These are phyloP conservation scores for Aspergillus pseudoglaucus DNA, from an alignment of 2,329 filamentous ascomycete genomes.

Conservation along the genomic window DNA sequence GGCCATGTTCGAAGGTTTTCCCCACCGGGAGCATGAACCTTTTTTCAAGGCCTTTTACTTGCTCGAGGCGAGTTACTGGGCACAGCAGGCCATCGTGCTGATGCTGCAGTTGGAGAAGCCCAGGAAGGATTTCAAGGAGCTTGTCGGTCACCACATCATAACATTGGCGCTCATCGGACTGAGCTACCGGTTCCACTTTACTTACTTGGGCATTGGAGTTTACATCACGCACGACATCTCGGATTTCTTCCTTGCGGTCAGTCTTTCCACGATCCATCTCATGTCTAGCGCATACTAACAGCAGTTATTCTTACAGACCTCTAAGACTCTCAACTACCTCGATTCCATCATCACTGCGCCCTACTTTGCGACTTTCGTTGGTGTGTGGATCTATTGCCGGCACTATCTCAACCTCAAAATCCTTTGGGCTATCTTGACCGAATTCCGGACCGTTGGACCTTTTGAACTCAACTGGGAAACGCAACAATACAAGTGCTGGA, in stretches of 20 bases:
- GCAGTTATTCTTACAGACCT: constrained; percentile 52
- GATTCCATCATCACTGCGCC: constrained; percentile 71
- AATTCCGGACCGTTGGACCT: constrained; percentile 43
- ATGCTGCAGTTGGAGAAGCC: constrained; percentile 85
- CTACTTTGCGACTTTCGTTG: constrained; percentile 78
- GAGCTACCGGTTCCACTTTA: constrained; percentile 95
- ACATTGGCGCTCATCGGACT: constrained; percentile 75
- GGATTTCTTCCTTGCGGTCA: constrained; percentile 88
- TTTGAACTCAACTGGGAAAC: constrained; percentile 45
- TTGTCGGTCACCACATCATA: constrained; percentile 86
- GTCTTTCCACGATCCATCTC: constrained; percentile 2
- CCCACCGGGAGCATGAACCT: constrained; percentile 72
- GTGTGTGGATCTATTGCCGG: constrained; percentile 80
- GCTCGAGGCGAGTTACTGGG: constrained; percentile 91
- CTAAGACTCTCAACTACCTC: constrained; percentile 87
- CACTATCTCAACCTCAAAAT: constrained; percentile 57
- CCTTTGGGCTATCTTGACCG: constrained; percentile 41
- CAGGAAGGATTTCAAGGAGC: constrained; percentile 88
- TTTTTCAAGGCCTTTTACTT: constrained; percentile 94
- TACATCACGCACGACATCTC: constrained; percentile 93
- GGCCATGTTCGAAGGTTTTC: constrained; percentile 85
- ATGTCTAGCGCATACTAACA: not conserved
- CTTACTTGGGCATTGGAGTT: constrained; percentile 85
- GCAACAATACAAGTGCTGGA: constrained; percentile 44
- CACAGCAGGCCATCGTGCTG: constrained; percentile 85